These are phyloP conservation scores for Cynanchum wilfordii DNA, from an alignment of 257 asterid genomes.

Conservation along the genomic window DNA sequence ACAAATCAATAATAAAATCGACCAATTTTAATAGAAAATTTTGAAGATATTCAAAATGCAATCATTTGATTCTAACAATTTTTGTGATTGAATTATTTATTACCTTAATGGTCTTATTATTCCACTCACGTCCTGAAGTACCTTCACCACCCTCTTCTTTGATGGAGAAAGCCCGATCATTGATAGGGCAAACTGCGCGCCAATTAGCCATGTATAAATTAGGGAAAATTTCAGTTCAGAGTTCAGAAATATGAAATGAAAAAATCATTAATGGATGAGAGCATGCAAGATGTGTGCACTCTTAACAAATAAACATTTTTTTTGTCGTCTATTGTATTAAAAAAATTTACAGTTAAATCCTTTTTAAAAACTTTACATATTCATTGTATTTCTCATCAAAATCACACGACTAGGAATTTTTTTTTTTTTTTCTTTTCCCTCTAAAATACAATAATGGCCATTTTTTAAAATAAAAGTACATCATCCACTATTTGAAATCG, in stretches of 20 bases:
- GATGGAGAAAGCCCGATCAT: slow-evolving; percentile 36
- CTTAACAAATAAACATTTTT: no score
- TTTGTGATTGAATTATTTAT: background rate
- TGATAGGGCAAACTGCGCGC: slow-evolving; percentile 43
- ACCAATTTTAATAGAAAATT: background rate
- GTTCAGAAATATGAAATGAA: background rate
- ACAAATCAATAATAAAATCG: background rate
- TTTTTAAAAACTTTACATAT: no score
- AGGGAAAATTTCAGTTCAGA: background rate
- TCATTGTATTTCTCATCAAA: no score
- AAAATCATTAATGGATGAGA: background rate
- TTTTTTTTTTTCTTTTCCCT: no score
- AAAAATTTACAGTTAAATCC: no score
- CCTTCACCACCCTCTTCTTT: slow-evolving; percentile 32
- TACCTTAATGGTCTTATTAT: slow-evolving; percentile 18
- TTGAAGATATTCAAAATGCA: background rate
- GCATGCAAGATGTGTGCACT: background rate
- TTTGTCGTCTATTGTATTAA: no score
- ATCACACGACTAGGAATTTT: no score
- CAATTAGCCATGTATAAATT: slow-evolving; percentile 6
- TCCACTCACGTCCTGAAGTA: slow-evolving; percentile 26
- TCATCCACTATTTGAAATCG: no score
- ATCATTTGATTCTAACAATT: no score
- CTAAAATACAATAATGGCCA: no score
- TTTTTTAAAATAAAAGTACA: no score